Percentiles rank a stretch among this genome's conserved stretches.
phyloP scores from a whole-genome alignment of 2,329 filamentous ascomycete species.

The Pestalotiopsis sp. region DNA sequence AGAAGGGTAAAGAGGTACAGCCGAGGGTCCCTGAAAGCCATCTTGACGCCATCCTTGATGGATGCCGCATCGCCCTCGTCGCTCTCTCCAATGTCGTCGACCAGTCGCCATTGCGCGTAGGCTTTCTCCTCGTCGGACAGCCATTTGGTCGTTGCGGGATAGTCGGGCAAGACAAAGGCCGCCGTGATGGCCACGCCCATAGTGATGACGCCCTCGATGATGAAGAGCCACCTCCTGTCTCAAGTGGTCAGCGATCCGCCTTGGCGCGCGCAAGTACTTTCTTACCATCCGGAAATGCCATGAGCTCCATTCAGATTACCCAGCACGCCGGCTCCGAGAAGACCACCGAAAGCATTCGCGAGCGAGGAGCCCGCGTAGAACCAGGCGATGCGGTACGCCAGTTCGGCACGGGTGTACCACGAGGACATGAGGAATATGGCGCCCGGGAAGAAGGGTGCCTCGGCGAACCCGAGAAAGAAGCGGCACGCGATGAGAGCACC shows the following conservation, averaged over 20 bases:
- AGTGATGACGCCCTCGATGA: slow-evolving; percentile 45
- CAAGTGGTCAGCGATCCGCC: slow-evolving; percentile 11
- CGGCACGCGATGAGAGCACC: slow-evolving; percentile 45
- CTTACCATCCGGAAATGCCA: slow-evolving; percentile 40
- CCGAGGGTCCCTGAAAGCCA: slow-evolving; percentile 51
- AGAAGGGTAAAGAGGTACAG: slow-evolving; percentile 58
- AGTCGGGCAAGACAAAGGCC: slow-evolving; percentile 50
- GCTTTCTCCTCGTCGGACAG: slow-evolving; percentile 52
- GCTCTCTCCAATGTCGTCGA: slow-evolving; percentile 50
- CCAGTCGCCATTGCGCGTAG: slow-evolving; percentile 55
- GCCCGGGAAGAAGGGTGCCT: slow-evolving; percentile 56
- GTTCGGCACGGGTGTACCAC: slow-evolving; percentile 47
- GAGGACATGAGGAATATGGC: slow-evolving; percentile 44
- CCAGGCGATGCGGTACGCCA: slow-evolving; percentile 48
- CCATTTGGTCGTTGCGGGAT: slow-evolving; percentile 56
- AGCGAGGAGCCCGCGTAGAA: slow-evolving; percentile 50
- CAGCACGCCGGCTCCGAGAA: slow-evolving; percentile 53
- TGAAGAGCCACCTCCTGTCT: slow-evolving; percentile 39
- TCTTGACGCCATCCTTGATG: slow-evolving; percentile 47
- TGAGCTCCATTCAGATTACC: slow-evolving; percentile 41
- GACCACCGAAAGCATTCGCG: slow-evolving; percentile 54
- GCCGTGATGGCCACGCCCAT: slow-evolving; percentile 38
- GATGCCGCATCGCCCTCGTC: slow-evolving; percentile 41
- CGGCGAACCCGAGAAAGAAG: slow-evolving; percentile 51
- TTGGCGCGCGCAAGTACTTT: background rate